Percentiles rank a stretch among this genome's conserved stretches.
Conservation (phyloP, 345 rosid genomes). For the Arabidopsis thaliana region TAIR10.1 NC_003074.8:16473001-16473500, state of each 20-base stretch:
- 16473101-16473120: constrained; percentile 93
- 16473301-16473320: constrained; percentile 98
- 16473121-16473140: constrained; percentile 96
- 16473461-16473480: constrained; percentile 92
- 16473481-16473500: constrained; percentile 97
- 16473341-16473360: constrained; percentile 66
- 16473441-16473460: constrained; percentile 68
- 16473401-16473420: not conserved
- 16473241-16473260: constrained; percentile 98
- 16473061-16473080: not conserved
- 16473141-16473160: constrained; percentile 83
- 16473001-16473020: constrained; percentile 94
- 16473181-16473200: too few species aligned
- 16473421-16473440: constrained; percentile 10
- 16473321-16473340: constrained; percentile 95
- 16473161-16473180: too few species aligned
- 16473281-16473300: constrained; percentile 90
- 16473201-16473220: not conserved
- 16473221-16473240: constrained; percentile 77
- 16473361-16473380: constrained; percentile 16
- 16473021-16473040: not conserved
- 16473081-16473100: constrained; percentile 50
- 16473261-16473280: constrained; percentile 96
- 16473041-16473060: constrained; percentile 14
- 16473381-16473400: not conserved